These are phyloP conservation scores for Pleurotus ostreatus DNA, from an alignment of 768 basidiomycete genomes.

Conservation along the genomic window DNA sequence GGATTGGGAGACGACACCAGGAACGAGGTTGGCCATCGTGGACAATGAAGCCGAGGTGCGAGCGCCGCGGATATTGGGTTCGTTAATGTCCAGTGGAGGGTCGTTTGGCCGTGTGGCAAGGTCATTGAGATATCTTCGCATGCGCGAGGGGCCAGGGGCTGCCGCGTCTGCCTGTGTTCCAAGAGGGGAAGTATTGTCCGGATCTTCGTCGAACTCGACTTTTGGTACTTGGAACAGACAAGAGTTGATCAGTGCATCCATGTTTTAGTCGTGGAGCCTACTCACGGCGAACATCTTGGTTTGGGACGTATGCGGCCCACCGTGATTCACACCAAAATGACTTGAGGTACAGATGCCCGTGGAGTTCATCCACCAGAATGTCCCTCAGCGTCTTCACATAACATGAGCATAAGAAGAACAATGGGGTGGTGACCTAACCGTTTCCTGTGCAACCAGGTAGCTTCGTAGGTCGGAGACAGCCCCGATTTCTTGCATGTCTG, in stretches of 20 bases:
- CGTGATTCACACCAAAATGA: slow-evolving; percentile 94
- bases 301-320: slow-evolving; percentile 81
- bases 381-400: slow-evolving; percentile 74
- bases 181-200: slow-evolving; percentile 19
- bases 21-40: slow-evolving; percentile 3
- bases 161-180: slow-evolving; percentile 35
- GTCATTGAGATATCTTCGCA: slow-evolving; percentile 60
- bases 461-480: slow-evolving; percentile 84
- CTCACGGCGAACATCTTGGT: slow-evolving; percentile 69
- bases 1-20: not conserved
- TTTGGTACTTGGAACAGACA: slow-evolving; percentile 46
- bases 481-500: slow-evolving; percentile 94
- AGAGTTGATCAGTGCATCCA: not conserved
- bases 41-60: slow-evolving; percentile 17
- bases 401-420: not conserved
- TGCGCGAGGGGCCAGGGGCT: slow-evolving; percentile 37
- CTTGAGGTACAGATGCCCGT: slow-evolving; percentile 96
- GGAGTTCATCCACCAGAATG: slow-evolving; percentile 91
- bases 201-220: slow-evolving; percentile 60
- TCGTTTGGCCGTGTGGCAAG: slow-evolving; percentile 75
- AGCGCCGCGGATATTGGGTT: slow-evolving; percentile 27
- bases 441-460: slow-evolving; percentile 85
- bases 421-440: slow-evolving; percentile 39
- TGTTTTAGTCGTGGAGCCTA: slow-evolving; percentile 10
- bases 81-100: slow-evolving; percentile 62